Evolutionary conservation across 495 filamentous ascomycete species (phyloP), one percentile per base, ranked within the genome.

Genomic region (Aspergillus biplanus): DNA sequence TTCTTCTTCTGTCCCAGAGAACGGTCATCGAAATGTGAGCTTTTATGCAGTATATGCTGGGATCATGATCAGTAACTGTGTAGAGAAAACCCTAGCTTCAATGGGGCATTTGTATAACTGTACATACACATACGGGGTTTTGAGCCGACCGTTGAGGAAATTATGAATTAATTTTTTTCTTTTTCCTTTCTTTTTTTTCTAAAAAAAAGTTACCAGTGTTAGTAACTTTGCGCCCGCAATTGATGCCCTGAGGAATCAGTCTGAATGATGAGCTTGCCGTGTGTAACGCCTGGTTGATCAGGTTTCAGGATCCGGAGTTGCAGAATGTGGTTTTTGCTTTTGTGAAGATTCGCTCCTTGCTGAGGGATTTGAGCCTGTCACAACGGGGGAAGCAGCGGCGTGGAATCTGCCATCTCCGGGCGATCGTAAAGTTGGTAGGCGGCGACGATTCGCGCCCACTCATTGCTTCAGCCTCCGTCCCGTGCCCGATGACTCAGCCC

Each of bases 281-380:
- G 47, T 27, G 47, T 7, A 18, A 31, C 21, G 6, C 27, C 6
- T 18, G 27, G 15, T 18, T 21, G n/a, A n/a, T 44, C 27, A 34
- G 11, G 27, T 11, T 32, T 21, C 33, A 44, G 53, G 56, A 62
- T 12, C 39, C 39, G 39, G 55, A n/a, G 44, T 27, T 27, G 21
- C 21, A 27, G 47, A 8, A 12, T 31, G 50, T 18, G 44, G 46
- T 59, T 31, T 32, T 47, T 60, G 61, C 46, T 33, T 33, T 39
- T 44, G 13, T 18, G 11, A 57, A 6, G 15, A 52, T 37, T 12
- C 33, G 57, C 64, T 60, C 59, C 60, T 66, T 63, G 48, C 56
- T 52, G 63, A 33, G 33, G 9, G 42, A 57, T 73, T 61, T 70
- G 65, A 58, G 66, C 74, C 76, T 75, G 61, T 78, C 70, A 78